Evolutionary conservation across 2,329 filamentous ascomycete species (phyloP).

Genomic region (Dactylellina sp.): DNA sequence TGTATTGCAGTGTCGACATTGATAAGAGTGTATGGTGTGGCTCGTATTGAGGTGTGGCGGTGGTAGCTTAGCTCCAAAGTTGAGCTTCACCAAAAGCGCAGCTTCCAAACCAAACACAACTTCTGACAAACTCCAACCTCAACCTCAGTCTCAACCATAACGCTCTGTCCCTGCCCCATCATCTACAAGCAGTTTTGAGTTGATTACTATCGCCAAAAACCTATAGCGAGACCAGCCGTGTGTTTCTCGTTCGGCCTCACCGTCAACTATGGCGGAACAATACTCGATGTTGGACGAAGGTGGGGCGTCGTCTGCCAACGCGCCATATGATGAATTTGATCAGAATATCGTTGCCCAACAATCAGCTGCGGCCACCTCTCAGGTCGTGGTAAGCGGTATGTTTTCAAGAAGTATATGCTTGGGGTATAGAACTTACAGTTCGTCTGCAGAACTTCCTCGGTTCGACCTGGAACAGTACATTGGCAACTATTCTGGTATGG

Average conservation of each 20-base stretch:
- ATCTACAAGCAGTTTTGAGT: background rate
- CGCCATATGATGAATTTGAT: slow-evolving; percentile 44
- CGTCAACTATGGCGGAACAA: slow-evolving; percentile 36
- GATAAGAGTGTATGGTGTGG: slow-evolving; percentile 15
- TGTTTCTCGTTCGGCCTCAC: background rate
- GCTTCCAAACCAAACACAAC: slow-evolving; percentile 6
- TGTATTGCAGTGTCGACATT: background rate
- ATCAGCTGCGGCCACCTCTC: slow-evolving; percentile 1
- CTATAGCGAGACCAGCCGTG: background rate
- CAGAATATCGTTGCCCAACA: slow-evolving; percentile 10
- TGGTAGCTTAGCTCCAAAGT: slow-evolving; percentile 11
- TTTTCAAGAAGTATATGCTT: background rate
- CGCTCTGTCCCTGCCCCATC: slow-evolving; percentile 1
- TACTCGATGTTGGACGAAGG: slow-evolving; percentile 45
- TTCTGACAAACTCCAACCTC: slow-evolving; percentile 8
- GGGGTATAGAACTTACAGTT: background rate
- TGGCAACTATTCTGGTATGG: slow-evolving; percentile 82
- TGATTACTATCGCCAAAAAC: background rate
- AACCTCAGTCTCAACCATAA: slow-evolving; percentile 7
- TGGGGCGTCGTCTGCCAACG: slow-evolving; percentile 42
- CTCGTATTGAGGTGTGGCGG: background rate
- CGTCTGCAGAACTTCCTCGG: slow-evolving; percentile 76
- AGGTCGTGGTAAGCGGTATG: slow-evolving; percentile 40
- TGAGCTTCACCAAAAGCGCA: slow-evolving; percentile 27
- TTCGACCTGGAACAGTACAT: slow-evolving; percentile 93